Conservation (phyloP, 202 grass and related monocot genomes). For the Alloteropsis angusta region DNA sequence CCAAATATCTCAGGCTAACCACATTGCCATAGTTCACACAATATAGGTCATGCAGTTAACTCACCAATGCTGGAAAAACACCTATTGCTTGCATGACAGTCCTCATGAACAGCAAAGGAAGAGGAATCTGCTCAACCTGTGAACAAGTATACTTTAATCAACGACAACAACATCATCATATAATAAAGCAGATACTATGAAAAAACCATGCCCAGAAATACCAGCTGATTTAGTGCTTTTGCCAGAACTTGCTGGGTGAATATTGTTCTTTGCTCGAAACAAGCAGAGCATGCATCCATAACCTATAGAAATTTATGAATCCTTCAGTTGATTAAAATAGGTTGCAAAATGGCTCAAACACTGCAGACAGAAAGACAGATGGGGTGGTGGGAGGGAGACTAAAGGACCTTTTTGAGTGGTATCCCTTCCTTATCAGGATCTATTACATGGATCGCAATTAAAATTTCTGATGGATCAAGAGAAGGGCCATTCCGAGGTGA, state of each 20-base stretch:
- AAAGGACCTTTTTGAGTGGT: constrained; percentile 72
- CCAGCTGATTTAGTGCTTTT: constrained; percentile 87
- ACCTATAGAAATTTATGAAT: constrained; percentile 44
- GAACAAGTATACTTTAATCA: constrained; percentile 20
- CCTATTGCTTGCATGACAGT: constrained; percentile 91
- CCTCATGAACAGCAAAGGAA: constrained; percentile 96
- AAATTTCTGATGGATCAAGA: constrained; percentile 81
- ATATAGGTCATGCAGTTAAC: constrained; percentile 15
- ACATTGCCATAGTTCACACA: background rate
- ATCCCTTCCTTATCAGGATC: constrained; percentile 87
- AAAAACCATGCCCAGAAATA: constrained; percentile 31
- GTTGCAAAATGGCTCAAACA: background rate
- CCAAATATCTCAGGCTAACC: background rate
- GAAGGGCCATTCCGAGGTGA: constrained; percentile 57
- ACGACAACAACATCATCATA: constrained; percentile 1
- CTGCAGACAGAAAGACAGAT: background rate
- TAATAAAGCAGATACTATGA: background rate
- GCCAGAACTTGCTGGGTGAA: constrained; percentile 95
- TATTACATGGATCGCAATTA: constrained; percentile 91
- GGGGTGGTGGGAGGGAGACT: no score
- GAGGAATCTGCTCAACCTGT: constrained; percentile 98
- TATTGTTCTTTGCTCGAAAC: constrained; percentile 74
- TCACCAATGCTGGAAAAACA: constrained; percentile 80
- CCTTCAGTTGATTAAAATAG: constrained; percentile 23
- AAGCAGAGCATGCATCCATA: constrained; percentile 82